Evolutionary conservation across 345 rosid species (phyloP).

Genomic region (Erucastrum elatum): DNA sequence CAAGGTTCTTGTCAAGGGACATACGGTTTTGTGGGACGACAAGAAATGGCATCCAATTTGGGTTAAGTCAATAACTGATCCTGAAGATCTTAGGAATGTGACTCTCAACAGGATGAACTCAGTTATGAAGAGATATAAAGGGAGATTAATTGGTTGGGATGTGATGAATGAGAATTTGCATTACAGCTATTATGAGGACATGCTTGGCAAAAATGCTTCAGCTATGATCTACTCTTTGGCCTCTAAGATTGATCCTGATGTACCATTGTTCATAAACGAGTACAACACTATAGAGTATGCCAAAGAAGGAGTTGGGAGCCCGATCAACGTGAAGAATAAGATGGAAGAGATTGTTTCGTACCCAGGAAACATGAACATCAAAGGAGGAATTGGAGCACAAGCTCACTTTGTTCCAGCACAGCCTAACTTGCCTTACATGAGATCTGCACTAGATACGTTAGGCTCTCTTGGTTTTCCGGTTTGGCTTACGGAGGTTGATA

Average conservation of each 20-base stretch:
- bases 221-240: constrained; percentile 43
- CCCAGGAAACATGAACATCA: constrained; percentile 48
- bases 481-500: constrained; percentile 76
- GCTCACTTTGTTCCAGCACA: constrained; percentile 54
- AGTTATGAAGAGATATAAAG: constrained; percentile 64
- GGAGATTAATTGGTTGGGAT: constrained; percentile 69
- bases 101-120: constrained; percentile 54
- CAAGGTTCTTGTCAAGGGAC: constrained; percentile 58
- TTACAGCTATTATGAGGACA: constrained; percentile 68
- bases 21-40: constrained; percentile 75
- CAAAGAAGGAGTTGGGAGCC: constrained; percentile 35
- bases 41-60: constrained; percentile 57
- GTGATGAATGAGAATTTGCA: constrained; percentile 83
- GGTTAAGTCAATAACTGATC: constrained; percentile 52
- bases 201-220: constrained; percentile 62
- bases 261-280: constrained; percentile 70
- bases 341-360: constrained; percentile 54
- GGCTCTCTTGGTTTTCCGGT: constrained; percentile 61
- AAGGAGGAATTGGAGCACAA: constrained; percentile 65
- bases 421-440: constrained; percentile 70
- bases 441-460: constrained; percentile 57
- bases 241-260: constrained; percentile 49
- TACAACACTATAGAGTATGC: constrained; percentile 59
- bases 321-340: constrained; percentile 48
- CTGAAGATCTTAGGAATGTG: constrained; percentile 43